These are phyloP conservation scores for Naganishia kalamii DNA, from an alignment of 768 basidiomycete genomes.

Conservation along the genomic window DNA sequence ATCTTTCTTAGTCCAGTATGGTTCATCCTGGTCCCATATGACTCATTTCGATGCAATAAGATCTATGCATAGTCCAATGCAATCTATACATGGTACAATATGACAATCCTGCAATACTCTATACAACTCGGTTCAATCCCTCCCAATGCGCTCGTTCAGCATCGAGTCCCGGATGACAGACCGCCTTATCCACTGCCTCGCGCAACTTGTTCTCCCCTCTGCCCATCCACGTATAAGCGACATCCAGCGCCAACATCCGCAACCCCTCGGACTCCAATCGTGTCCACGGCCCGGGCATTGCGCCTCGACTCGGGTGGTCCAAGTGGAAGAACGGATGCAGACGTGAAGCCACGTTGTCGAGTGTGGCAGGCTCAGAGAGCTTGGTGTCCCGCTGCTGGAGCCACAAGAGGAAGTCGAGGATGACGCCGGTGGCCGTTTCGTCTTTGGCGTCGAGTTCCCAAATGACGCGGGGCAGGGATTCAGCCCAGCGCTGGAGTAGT, in stretches of 20 bases:
- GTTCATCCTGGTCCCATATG: no score
- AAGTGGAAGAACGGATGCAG: conserved; percentile 75
- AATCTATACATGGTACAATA: neutral
- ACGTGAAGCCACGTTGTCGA: conserved; percentile 55
- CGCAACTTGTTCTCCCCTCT: neutral
- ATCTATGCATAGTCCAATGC: neutral
- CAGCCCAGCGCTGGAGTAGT: conserved; percentile 57
- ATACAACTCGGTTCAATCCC: neutral
- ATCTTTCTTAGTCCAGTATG: no score
- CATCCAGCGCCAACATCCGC: conserved; percentile 61
- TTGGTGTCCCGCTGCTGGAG: conserved; percentile 33
- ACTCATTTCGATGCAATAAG: neutral
- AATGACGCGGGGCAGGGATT: conserved; percentile 67
- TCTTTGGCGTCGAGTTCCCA: conserved; percentile 74
- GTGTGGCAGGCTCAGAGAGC: conserved; percentile 48
- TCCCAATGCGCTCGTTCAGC: neutral
- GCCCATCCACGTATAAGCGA: conserved; percentile 45
- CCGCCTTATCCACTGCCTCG: neutral
- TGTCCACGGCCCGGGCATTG: conserved; percentile 67
- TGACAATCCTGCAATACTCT: neutral
- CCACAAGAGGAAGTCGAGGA: conserved; percentile 59
- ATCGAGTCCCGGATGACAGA: neutral
- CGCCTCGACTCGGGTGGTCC: conserved; percentile 66
- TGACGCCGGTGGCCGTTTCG: conserved; percentile 54
- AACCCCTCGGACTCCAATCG: conserved; percentile 55